A percentile compares a stretch with the other conserved stretches of the same genome.
Evolutionary conservation across 257 asterid genomes (phyloP).

Genomic region (Knoxia roxburghii): DNA sequence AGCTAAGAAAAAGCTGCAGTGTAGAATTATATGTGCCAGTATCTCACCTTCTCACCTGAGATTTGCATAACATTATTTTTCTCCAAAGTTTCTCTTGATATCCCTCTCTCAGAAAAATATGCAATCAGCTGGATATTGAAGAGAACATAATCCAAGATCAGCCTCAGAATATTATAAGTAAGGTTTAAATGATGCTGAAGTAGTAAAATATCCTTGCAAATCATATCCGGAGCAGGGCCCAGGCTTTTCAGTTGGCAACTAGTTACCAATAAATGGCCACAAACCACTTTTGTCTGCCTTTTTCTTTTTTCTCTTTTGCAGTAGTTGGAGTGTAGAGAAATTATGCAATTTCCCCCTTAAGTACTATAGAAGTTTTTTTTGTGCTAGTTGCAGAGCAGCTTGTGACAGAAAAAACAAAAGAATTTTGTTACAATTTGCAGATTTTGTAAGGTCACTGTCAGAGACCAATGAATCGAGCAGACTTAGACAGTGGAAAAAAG

Average conservation of each 20-base stretch:
- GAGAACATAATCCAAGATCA: background rate
- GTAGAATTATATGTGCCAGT: background rate
- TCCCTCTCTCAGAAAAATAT: constrained; percentile 69
- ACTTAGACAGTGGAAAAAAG: background rate
- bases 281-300: background rate
- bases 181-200: background rate
- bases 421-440: background rate
- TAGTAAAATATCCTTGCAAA: background rate
- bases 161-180: background rate
- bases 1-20: background rate
- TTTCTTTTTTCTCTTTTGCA: too few species aligned
- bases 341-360: background rate
- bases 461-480: background rate
- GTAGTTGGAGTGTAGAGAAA: background rate
- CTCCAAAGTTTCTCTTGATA: constrained; percentile 56
- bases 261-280: background rate
- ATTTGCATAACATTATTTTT: constrained; percentile 71
- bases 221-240: background rate
- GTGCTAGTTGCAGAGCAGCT: background rate
- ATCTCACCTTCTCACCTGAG: constrained; percentile 50
- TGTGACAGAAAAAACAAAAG: background rate
- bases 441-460: background rate
- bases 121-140: constrained; percentile 41
- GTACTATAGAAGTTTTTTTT: background rate
- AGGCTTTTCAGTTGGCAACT: background rate